Conservation (phyloP, 768 basidiomycete species). For the Mycena galopus region DNA sequence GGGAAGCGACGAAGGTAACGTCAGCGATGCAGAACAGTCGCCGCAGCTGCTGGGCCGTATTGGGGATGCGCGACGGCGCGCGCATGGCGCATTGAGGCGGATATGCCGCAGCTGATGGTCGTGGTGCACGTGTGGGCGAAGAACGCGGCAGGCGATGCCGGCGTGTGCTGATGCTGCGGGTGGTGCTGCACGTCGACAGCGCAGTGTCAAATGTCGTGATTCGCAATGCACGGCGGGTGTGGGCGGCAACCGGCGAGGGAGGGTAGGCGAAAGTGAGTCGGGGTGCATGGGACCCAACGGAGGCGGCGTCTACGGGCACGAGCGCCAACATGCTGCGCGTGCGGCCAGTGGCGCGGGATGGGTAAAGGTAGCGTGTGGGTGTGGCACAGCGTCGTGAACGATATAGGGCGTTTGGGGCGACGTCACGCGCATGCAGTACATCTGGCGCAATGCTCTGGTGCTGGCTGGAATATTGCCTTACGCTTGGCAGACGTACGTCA, state of each 20-base stretch:
- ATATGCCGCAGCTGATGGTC: conserved; percentile 3
- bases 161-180: neutral
- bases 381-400: neutral
- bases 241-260: no score
- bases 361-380: neutral
- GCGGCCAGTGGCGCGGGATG: neutral
- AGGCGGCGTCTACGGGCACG: neutral
- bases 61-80: neutral
- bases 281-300: neutral
- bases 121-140: neutral
- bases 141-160: neutral
- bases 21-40: neutral
- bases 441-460: no score
- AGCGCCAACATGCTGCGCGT: neutral
- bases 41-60: neutral
- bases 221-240: no score
- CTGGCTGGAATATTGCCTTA: no score
- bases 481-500: no score
- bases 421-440: no score
- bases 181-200: no score
- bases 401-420: neutral
- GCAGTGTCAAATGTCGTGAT: no score
- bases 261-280: neutral
- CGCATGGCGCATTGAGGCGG: neutral
- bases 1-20: no score